Evolutionary conservation across 805 yeast genomes (phyloP).

Genomic region (Pichia kluyveri): DNA sequence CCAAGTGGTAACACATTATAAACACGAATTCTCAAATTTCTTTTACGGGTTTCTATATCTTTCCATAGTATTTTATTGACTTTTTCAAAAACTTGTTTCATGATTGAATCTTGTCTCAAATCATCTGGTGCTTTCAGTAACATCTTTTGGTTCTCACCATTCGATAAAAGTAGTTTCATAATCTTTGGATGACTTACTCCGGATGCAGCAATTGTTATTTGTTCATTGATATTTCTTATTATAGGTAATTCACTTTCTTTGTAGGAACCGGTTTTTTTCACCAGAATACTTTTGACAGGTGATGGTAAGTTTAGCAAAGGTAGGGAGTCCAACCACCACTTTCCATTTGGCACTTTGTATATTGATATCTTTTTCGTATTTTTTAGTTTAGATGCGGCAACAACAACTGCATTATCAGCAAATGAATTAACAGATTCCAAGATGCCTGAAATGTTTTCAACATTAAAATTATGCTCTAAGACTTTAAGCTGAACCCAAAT

Average conservation of each 20-base stretch:
- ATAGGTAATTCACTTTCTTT: slow-evolving; percentile 10
- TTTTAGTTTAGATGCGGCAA: slow-evolving; percentile 41
- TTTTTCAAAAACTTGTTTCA: slow-evolving; percentile 93
- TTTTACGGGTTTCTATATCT: slow-evolving; percentile 45
- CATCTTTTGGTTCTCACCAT: slow-evolving; percentile 51
- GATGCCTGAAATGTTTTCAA: slow-evolving; percentile 13
- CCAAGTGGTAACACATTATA: slow-evolving; percentile 89
- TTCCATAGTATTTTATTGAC: slow-evolving; percentile 58
- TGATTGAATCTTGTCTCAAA: slow-evolving; percentile 88
- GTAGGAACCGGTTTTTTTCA: slow-evolving; percentile 39
- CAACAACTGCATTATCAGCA: slow-evolving; percentile 38
- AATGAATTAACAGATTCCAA: slow-evolving; percentile 40
- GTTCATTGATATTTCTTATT: slow-evolving; percentile 36
- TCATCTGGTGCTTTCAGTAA: slow-evolving; percentile 86
- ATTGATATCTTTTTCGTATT: slow-evolving; percentile 25
- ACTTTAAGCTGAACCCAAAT: slow-evolving; percentile 35
- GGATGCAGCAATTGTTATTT: slow-evolving; percentile 56
- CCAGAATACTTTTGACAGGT: slow-evolving; percentile 46
- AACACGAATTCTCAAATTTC: slow-evolving; percentile 63
- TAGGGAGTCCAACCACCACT: slow-evolving; percentile 50
- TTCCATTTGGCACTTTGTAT: slow-evolving; percentile 31
- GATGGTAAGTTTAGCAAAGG: slow-evolving; percentile 47
- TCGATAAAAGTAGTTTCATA: slow-evolving; percentile 40
- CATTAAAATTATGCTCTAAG: slow-evolving; percentile 3
- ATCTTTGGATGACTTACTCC: slow-evolving; percentile 90